phyloP scores from a whole-genome alignment of 2,329 filamentous ascomycete genomes.

The Arthrobotrys conoides region DNA sequence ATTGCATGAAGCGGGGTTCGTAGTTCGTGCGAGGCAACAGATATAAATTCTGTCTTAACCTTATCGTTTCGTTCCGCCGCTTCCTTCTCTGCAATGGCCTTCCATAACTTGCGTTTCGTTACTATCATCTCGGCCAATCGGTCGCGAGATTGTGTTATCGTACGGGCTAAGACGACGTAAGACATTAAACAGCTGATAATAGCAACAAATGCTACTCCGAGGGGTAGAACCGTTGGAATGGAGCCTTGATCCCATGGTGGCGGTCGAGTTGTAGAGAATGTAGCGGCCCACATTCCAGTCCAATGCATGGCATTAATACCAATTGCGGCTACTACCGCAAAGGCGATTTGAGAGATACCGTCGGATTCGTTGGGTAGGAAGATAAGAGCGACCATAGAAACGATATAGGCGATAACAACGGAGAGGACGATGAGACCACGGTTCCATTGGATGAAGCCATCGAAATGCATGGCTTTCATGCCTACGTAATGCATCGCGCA shows the following conservation, averaged over 20 bases:
- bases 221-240: constrained; percentile 48
- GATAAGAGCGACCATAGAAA: constrained; percentile 48
- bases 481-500: constrained; percentile 58
- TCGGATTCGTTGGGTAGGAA: constrained; percentile 53
- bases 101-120: constrained; percentile 59
- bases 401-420: constrained; percentile 47
- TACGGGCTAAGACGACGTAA: constrained; percentile 57
- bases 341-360: constrained; percentile 40
- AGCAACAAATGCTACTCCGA: constrained; percentile 57
- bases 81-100: constrained; percentile 58
- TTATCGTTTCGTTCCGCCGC: constrained; percentile 65
- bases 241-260: constrained; percentile 52
- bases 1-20: constrained; percentile 76
- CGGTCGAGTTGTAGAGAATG: constrained; percentile 49
- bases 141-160: constrained; percentile 58
- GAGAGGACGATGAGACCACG: constrained; percentile 41
- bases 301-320: constrained; percentile 57
- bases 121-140: constrained; percentile 58
- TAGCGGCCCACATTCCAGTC: constrained; percentile 59
- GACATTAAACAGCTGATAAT: constrained; percentile 59
- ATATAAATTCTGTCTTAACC: constrained; percentile 74
- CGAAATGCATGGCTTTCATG: constrained; percentile 57
- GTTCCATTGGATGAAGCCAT: constrained; percentile 49
- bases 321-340: constrained; percentile 51
- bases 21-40: constrained; percentile 75